Percentiles rank a stretch among this genome's conserved stretches.
phyloP scores from a whole-genome alignment of 2,329 filamentous ascomycete genomes.

The Fusarium sp. region DNA sequence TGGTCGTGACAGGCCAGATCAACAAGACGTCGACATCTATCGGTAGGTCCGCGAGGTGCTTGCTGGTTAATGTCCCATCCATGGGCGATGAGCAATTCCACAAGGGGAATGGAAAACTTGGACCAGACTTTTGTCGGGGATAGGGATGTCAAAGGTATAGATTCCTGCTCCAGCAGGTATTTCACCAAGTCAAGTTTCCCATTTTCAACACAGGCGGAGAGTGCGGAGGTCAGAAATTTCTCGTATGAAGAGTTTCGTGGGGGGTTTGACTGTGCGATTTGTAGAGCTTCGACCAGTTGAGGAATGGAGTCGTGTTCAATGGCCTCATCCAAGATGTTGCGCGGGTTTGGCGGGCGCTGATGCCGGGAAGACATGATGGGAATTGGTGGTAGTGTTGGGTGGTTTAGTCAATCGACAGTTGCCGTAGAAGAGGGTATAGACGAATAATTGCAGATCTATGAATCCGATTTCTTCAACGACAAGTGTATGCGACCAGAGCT shows the following conservation, averaged over 20 bases:
- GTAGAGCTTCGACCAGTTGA: not conserved
- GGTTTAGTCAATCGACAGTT: not conserved
- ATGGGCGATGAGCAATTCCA: slow-evolving; percentile 6
- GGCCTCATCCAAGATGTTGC: not conserved
- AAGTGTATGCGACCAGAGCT: not conserved
- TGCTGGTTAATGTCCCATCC: slow-evolving; percentile 21
- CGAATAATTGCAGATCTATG: not conserved
- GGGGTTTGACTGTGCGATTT: not conserved
- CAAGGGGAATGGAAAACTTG: slow-evolving; percentile 6
- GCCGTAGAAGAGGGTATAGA: not conserved
- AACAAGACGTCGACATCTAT: slow-evolving; percentile 2
- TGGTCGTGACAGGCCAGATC: slow-evolving; percentile 8
- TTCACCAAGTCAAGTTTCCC: not conserved
- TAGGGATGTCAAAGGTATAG: not conserved
- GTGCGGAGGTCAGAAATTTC: not conserved
- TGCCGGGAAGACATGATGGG: not conserved
- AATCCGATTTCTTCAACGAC: not conserved
- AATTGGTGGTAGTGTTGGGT: not conserved
- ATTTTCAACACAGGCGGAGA: not conserved
- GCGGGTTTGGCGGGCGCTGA: not conserved
- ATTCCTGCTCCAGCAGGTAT: not conserved
- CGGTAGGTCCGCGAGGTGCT: not conserved
- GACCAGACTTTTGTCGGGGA: not conserved
- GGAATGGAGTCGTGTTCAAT: not conserved
- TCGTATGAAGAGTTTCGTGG: not conserved